Conservation (phyloP, 129 eudicot genomes). For the Centaurea solstitialis region DNA sequence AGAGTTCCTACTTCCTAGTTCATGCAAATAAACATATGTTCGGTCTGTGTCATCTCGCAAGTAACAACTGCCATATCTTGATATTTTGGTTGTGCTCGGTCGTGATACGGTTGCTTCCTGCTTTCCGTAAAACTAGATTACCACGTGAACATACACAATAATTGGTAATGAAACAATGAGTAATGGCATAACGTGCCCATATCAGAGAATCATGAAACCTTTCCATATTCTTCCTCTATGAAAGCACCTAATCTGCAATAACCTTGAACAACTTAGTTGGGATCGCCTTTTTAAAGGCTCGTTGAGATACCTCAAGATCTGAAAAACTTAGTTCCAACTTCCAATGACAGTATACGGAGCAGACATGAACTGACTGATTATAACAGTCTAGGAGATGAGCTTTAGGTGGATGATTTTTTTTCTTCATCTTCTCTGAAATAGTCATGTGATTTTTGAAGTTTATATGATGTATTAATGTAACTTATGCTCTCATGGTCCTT, state of each 20-base stretch:
- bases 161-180: not conserved
- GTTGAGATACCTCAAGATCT: not conserved
- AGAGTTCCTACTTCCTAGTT: too few relatives aligned
- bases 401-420: not conserved
- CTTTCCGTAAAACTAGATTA: not conserved
- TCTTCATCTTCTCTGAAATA: not conserved
- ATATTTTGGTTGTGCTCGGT: not conserved
- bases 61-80: not conserved
- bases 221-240: not conserved
- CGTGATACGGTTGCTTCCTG: not conserved
- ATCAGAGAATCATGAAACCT: not conserved
- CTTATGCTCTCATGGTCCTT: not conserved
- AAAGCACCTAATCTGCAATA: not conserved
- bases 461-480: not conserved
- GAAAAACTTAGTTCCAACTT: not conserved
- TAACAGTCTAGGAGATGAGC: not conserved
- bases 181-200: not conserved
- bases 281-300: not conserved
- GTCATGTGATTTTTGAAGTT: not conserved
- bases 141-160: not conserved
- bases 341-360: not conserved
- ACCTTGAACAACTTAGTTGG: not conserved
- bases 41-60: not conserved
- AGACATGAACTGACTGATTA: not conserved
- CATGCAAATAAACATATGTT: not conserved